Evolutionary conservation across 225 moss, liverwort and hornwort genomes (phyloP).

Genomic region (Pseudoscleropodium purum): DNA sequence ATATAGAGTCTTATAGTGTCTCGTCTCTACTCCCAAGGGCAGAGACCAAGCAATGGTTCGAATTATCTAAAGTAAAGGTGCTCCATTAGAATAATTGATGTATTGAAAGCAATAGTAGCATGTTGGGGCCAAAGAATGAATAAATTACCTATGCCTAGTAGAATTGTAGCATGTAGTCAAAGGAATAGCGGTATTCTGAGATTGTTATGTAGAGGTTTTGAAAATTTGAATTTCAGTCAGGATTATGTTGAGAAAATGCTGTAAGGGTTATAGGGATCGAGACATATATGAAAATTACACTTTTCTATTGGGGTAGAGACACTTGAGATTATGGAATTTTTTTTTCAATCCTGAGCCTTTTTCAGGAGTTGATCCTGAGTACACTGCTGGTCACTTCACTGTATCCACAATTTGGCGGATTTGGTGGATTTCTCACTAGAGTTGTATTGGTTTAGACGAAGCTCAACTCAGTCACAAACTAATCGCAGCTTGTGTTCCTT

Average conservation of each 20-base stretch:
- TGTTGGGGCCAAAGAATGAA: not conserved
- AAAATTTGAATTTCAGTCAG: not conserved
- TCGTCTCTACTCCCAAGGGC: not conserved
- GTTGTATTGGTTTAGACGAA: not conserved
- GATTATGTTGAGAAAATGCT: not conserved
- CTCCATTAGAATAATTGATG: not conserved
- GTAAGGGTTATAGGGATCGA: not conserved
- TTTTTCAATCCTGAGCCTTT: not conserved
- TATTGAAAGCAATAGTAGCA: not conserved
- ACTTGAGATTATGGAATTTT: not conserved
- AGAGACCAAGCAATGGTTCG: not conserved
- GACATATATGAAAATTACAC: not conserved
- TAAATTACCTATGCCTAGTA: not conserved
- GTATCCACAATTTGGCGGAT: not conserved
- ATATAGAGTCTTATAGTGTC: not conserved
- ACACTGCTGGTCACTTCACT: not conserved
- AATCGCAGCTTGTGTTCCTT: not conserved
- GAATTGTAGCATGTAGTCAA: not conserved
- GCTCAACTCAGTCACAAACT: constrained; percentile 1
- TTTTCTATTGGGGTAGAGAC: not conserved
- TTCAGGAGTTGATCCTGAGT: not conserved
- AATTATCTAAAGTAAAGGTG: not conserved
- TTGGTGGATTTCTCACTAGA: not conserved
- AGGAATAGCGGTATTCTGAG: not conserved
- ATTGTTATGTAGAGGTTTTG: too few relatives aligned